A percentile compares a stretch with the other conserved stretches of the same genome.
phyloP scores from a whole-genome alignment of 2,329 filamentous ascomycete species.

The Xylariaceae sp. region DNA sequence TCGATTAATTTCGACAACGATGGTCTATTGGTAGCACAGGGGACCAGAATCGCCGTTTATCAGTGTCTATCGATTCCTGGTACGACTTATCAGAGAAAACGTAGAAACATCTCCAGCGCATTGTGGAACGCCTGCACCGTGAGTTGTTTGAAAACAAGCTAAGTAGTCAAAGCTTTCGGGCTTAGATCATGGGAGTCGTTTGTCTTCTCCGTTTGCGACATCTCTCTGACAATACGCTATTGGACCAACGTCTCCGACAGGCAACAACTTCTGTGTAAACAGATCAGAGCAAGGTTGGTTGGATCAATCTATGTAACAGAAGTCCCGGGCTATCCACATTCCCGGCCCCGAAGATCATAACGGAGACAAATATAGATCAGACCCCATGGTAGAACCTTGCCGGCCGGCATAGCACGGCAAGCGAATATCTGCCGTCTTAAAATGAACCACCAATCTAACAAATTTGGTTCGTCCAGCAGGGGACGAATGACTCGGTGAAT shows the following conservation, averaged over 20 bases:
- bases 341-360: background rate
- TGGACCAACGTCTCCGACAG: background rate
- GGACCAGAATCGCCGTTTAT: background rate
- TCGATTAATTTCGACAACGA: background rate
- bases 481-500: background rate
- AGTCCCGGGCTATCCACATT: background rate
- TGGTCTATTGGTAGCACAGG: background rate
- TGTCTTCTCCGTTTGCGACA: background rate
- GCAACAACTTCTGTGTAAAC: background rate
- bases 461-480: background rate
- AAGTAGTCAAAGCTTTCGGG: too few relatives aligned
- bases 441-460: background rate
- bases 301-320: background rate
- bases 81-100: background rate
- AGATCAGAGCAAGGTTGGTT: background rate
- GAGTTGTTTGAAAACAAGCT: background rate
- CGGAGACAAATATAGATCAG: background rate
- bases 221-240: background rate
- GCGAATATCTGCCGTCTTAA: background rate
- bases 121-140: background rate
- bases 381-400: background rate
- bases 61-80: background rate
- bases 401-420: background rate
- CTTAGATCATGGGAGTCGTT: background rate
- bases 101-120: background rate